Percentiles rank a stretch among this genome's conserved stretches.
Evolutionary conservation across 1,139 yeast species (phyloP).

Genomic region (Suhomyces ambrosiae): DNA sequence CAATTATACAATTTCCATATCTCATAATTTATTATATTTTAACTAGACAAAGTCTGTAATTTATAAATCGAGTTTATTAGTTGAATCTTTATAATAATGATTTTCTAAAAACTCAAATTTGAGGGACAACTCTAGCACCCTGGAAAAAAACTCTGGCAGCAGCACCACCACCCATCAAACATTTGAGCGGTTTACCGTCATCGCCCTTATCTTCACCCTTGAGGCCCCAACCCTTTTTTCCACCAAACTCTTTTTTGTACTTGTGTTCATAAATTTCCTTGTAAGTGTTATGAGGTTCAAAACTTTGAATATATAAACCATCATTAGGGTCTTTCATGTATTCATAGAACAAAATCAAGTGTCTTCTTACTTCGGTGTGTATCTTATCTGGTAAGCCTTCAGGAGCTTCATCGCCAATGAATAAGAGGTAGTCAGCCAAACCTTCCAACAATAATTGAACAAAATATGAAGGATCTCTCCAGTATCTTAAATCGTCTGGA

Average conservation of each 20-base stretch:
- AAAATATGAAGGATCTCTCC: conserved; percentile 68
- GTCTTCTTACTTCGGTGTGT: conserved; percentile 49
- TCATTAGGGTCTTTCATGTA: conserved; percentile 61
- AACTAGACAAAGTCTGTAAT: too few species aligned
- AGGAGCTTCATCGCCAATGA: conserved; percentile 50
- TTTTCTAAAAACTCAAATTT: conserved; percentile 21
- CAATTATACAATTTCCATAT: too few species aligned
- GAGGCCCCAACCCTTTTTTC: conserved; percentile 53
- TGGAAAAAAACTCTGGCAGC: conserved; percentile 73
- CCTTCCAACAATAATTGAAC: conserved; percentile 70
- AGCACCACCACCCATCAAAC: conserved; percentile 64
- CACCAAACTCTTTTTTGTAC: conserved; percentile 60
- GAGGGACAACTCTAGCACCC: conserved; percentile 59
- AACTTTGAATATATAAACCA: conserved; percentile 62
- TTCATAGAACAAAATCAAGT: conserved; percentile 55
- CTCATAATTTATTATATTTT: too few species aligned
- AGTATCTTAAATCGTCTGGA: conserved; percentile 55
- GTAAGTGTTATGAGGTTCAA: conserved; percentile 62
- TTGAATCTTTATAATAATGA: too few species aligned
- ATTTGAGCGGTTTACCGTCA: conserved; percentile 47
- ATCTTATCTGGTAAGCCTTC: conserved; percentile 38
- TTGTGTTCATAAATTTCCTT: conserved; percentile 48
- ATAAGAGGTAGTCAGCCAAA: conserved; percentile 62
- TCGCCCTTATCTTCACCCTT: conserved; percentile 48
- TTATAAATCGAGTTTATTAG: too few species aligned